phyloP scores from a whole-genome alignment of 108 stramenopile genomes.

The Nitzschia sp. region DNA sequence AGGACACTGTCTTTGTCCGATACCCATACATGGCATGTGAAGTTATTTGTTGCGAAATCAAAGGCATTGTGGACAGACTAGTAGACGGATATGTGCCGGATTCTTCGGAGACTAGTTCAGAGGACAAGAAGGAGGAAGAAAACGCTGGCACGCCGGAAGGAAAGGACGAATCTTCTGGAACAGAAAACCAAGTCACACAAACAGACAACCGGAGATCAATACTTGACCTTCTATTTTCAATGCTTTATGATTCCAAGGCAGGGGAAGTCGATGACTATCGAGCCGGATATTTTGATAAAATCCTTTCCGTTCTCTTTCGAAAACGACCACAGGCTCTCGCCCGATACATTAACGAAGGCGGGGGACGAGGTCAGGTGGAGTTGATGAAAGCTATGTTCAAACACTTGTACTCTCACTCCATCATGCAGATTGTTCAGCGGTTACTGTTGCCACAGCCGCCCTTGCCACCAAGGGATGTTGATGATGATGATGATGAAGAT shows the following conservation, averaged over 20 bases:
- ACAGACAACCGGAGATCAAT: conserved; percentile 12
- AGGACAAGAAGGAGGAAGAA: neutral
- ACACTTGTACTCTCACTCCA: conserved; percentile 89
- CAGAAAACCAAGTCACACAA: conserved; percentile 1
- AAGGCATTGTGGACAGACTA: conserved; percentile 73
- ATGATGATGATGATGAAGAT: conserved; percentile 35
- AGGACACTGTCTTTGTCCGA: conserved; percentile 47
- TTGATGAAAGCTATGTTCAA: conserved; percentile 85
- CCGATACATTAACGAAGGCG: conserved; percentile 64
- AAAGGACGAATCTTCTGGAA: neutral
- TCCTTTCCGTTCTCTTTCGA: conserved; percentile 75
- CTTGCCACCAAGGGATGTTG: conserved; percentile 27
- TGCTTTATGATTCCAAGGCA: conserved; percentile 68
- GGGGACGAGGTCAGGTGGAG: conserved; percentile 31
- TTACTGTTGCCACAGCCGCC: conserved; percentile 81
- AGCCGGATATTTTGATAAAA: conserved; percentile 96
- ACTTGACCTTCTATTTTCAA: conserved; percentile 77
- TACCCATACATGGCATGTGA: conserved; percentile 98
- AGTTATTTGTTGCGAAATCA: conserved; percentile 92
- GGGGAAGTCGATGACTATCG: conserved; percentile 85
- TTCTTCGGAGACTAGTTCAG: conserved; percentile 3
- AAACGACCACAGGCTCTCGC: conserved; percentile 58
- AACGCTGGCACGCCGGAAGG: conserved; percentile 3
- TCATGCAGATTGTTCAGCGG: conserved; percentile 93
- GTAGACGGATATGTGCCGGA: conserved; percentile 69